These are phyloP conservation scores for Irineochytrium annulatum DNA, from an alignment of 192 early-diverging fungal genomes.

Conservation along the genomic window DNA sequence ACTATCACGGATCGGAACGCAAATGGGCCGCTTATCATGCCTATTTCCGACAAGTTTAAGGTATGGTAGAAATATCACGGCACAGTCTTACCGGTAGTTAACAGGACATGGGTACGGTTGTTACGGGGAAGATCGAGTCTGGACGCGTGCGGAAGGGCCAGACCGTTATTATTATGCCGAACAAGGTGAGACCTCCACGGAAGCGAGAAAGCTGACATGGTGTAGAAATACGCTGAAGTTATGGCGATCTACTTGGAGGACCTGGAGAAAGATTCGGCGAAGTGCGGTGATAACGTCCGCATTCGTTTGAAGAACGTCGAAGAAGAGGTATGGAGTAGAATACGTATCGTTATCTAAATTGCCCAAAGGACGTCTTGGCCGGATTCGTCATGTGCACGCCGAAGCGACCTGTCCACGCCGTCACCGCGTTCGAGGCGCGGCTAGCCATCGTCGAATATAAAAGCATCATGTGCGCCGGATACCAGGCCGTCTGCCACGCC, in stretches of 20 bases:
- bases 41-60: conserved; percentile 93
- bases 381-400: conserved; percentile 85
- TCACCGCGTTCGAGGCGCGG: conserved; percentile 79
- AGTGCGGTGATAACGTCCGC: conserved; percentile 92
- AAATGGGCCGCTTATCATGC: conserved; percentile 86
- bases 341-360: background rate
- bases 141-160: conserved; percentile 88
- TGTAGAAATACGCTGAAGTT: conserved; percentile 65
- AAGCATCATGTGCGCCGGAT: conserved; percentile 95
- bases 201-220: conserved; percentile 18
- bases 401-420: conserved; percentile 74
- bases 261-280: conserved; percentile 65
- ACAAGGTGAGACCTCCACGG: conserved; percentile 51
- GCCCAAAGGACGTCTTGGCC: conserved; percentile 61
- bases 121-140: conserved; percentile 95
- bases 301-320: conserved; percentile 86
- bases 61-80: conserved; percentile 19
- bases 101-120: conserved; percentile 93
- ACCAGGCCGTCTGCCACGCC: conserved; percentile 87
- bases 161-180: conserved; percentile 87
- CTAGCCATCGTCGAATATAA: conserved; percentile 88
- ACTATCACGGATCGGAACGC: conserved; percentile 81
- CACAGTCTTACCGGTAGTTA: background rate
- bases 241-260: conserved; percentile 80
- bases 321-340: conserved; percentile 71